Percentiles rank a stretch among this genome's conserved stretches.
Conservation (phyloP, 1,284 basidiomycete genomes). For the Sanghuangporus sanghuang region DNA sequence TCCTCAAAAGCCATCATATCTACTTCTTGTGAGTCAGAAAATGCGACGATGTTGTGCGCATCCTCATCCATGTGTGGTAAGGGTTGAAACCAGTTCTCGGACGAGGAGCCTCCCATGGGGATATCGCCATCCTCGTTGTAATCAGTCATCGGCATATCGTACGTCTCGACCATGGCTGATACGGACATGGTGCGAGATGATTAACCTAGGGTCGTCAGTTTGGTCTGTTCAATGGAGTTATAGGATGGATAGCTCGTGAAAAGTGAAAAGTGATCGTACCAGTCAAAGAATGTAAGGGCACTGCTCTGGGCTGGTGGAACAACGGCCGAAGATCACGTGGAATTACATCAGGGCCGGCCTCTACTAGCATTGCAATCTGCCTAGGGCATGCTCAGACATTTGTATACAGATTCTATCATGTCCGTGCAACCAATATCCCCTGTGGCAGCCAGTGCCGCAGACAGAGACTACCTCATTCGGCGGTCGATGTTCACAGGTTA, state of each 20-base stretch:
- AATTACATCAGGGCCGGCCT: neutral
- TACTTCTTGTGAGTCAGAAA: conserved; percentile 42
- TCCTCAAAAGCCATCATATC: conserved; percentile 64
- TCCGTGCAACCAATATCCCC: conserved; percentile 4
- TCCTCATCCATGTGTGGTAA: conserved; percentile 18
- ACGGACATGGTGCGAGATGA: conserved; percentile 10
- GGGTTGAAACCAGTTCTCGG: conserved; percentile 17
- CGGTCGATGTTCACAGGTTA: conserved; percentile 16
- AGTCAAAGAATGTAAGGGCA: neutral
- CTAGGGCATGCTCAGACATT: neutral
- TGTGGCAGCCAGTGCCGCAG: conserved; percentile 11
- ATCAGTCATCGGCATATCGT: conserved; percentile 17
- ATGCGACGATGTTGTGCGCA: neutral
- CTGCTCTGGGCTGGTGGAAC: neutral
- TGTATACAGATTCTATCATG: neutral
- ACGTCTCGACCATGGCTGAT: conserved; percentile 13
- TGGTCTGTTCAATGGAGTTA: neutral
- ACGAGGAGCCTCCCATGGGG: conserved; percentile 8
- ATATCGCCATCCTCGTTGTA: conserved; percentile 17
- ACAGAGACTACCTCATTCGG: conserved; percentile 17
- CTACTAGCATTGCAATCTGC: neutral
- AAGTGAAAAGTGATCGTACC: neutral
- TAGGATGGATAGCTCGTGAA: neutral
- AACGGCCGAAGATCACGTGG: neutral
- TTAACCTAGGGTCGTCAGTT: neutral